phyloP scores from a whole-genome alignment of 306 rosid species.

The Prunus mira region DNA sequence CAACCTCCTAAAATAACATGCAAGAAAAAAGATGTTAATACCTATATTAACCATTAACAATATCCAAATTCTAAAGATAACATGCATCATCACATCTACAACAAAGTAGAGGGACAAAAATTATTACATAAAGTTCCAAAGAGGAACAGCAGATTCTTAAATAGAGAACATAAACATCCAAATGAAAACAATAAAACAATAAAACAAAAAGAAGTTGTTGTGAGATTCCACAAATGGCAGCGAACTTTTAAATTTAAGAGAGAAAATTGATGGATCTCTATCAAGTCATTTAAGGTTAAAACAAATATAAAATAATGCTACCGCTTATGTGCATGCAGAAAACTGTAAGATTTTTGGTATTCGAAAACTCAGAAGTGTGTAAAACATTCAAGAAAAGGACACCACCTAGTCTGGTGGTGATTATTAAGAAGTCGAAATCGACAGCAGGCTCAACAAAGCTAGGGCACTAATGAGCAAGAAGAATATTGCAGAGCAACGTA shows the following conservation, averaged over 20 bases:
- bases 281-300: background rate
- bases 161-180: background rate
- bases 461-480: background rate
- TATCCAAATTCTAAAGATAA: background rate
- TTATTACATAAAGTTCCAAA: background rate
- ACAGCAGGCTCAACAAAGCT: background rate
- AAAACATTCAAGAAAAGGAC: background rate
- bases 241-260: background rate
- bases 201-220: background rate
- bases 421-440: background rate
- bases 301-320: background rate
- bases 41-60: background rate
- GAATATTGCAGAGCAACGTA: background rate
- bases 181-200: too few species aligned
- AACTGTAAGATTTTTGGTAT: background rate
- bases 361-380: background rate
- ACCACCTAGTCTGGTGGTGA: background rate
- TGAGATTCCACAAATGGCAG: background rate
- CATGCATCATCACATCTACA: background rate
- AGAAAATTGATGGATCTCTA: background rate
- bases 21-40: constrained; percentile 11
- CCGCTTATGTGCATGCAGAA: background rate
- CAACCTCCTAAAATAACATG: constrained; percentile 59
- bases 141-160: background rate
- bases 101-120: background rate